Evolutionary conservation across 2,329 filamentous ascomycete species (phyloP).

Genomic region (Penicillium sclerotiorum): DNA sequence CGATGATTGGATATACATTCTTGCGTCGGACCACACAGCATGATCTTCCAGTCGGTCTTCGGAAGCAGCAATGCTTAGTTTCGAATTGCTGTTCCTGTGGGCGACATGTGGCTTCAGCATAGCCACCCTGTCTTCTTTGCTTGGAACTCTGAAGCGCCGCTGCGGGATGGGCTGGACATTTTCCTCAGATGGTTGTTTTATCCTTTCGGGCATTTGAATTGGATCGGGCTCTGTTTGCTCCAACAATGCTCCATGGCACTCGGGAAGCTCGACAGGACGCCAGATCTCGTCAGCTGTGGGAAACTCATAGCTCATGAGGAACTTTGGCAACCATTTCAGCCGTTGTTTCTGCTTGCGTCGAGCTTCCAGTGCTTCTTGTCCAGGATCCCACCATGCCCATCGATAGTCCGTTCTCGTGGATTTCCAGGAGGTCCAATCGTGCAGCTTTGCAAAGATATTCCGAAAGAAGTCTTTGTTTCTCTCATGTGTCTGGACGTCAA

Average conservation of each 20-base stretch:
- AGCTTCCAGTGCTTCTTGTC: constrained; percentile 25
- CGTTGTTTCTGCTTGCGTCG: constrained; percentile 19
- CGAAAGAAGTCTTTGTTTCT: constrained; percentile 29
- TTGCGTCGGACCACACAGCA: constrained; percentile 1
- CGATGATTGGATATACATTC: neutral
- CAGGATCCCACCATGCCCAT: constrained; percentile 47
- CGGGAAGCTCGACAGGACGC: constrained; percentile 21
- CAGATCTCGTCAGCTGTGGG: constrained; percentile 29
- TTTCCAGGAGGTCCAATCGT: constrained; percentile 36
- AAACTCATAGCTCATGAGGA: constrained; percentile 29
- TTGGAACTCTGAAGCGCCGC: neutral
- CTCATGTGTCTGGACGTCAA: constrained; percentile 35
- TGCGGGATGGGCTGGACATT: neutral
- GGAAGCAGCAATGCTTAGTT: neutral
- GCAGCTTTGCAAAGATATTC: constrained; percentile 21
- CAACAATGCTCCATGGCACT: constrained; percentile 8
- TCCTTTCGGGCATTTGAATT: neutral
- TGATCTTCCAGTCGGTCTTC: neutral
- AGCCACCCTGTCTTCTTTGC: neutral
- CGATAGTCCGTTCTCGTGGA: constrained; percentile 38
- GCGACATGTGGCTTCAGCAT: neutral
- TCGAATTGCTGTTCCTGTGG: neutral
- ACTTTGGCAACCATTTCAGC: constrained; percentile 29
- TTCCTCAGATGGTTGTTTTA: neutral
- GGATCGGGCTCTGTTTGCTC: neutral